These are phyloP conservation scores for Trichoderma asperellum DNA, from an alignment of 2,329 filamentous ascomycete species.

Conservation along the genomic window DNA sequence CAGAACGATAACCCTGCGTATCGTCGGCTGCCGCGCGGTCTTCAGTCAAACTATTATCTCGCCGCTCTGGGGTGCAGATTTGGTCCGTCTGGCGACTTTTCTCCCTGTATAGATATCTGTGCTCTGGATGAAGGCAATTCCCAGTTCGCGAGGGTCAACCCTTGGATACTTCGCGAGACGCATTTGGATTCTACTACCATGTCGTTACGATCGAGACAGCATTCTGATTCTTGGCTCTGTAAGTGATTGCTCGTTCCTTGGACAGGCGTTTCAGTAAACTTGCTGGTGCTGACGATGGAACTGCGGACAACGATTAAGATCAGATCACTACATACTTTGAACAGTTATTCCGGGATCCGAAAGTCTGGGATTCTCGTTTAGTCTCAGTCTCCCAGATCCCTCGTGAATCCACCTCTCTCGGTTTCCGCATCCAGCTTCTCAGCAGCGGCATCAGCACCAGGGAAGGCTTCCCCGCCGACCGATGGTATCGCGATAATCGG, in stretches of 20 bases:
- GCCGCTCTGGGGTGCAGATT: neutral
- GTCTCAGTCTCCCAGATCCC: conserved; percentile 2
- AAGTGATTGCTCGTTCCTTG: neutral
- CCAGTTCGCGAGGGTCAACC: conserved; percentile 1
- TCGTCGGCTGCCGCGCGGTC: neutral
- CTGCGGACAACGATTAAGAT: neutral
- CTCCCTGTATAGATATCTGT: conserved; percentile 6
- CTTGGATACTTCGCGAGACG: neutral
- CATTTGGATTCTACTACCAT: neutral
- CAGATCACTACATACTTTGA: neutral
- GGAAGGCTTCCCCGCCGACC: neutral
- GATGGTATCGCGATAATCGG: neutral
- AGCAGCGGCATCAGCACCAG: neutral
- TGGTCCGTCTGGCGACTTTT: neutral
- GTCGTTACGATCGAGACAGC: neutral
- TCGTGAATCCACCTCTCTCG: neutral
- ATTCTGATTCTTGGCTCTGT: neutral
- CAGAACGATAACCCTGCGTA: neutral
- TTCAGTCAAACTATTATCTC: neutral
- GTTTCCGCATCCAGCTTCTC: conserved; percentile 2
- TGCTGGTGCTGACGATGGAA: neutral
- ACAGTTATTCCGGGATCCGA: neutral
- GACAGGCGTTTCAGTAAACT: neutral
- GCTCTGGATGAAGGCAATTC: neutral
- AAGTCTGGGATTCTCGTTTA: neutral